These are phyloP conservation scores for Chenopodium berlandieri DNA, from an alignment of 148 eudicot genomes.

Conservation along the genomic window DNA sequence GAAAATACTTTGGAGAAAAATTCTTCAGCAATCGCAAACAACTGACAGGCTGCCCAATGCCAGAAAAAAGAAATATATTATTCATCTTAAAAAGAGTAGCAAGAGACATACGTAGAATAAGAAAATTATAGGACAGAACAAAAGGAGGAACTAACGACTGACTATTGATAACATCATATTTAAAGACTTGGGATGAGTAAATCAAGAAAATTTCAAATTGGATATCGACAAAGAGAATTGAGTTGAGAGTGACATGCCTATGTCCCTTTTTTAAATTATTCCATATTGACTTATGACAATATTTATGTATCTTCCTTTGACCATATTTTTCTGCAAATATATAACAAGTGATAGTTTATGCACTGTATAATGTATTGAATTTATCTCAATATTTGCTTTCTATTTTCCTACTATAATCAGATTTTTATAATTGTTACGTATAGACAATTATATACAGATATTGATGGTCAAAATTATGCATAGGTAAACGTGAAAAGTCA, in stretches of 20 bases:
- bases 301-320: no score
- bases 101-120: neutral
- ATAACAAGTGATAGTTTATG: no score
- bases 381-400: no score
- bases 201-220: neutral
- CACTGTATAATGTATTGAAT: no score
- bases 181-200: slow-evolving; percentile 1
- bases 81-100: neutral
- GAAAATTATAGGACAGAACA: neutral
- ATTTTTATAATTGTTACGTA: no score
- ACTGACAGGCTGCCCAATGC: slow-evolving; percentile 54
- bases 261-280: no score
- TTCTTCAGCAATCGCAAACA: slow-evolving; percentile 77
- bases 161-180: neutral
- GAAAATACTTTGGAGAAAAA: slow-evolving; percentile 71
- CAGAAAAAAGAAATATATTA: slow-evolving; percentile 10
- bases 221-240: neutral
- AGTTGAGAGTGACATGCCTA: neutral
- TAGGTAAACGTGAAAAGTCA: no score
- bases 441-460: no score
- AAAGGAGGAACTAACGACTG: neutral
- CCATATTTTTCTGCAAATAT: no score
- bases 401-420: no score
- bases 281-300: no score
- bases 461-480: no score